Evolutionary conservation across 306 rosid genomes (phyloP).

Genomic region (Fragaria nilgerrensis): DNA sequence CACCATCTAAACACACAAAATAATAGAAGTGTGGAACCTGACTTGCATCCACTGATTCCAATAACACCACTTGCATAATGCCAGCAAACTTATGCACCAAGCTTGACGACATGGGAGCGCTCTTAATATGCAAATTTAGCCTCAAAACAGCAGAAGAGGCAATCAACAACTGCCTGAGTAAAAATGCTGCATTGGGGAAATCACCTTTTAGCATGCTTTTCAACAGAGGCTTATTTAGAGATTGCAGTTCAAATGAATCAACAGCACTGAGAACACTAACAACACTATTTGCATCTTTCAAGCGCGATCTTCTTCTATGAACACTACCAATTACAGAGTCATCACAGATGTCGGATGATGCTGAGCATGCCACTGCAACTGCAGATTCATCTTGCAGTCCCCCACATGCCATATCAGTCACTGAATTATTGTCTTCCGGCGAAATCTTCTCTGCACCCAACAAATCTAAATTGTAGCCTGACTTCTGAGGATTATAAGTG

Average conservation of each 20-base stretch:
- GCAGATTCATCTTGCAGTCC: conserved; percentile 24
- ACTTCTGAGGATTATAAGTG: conserved; percentile 31
- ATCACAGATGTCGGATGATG: conserved; percentile 34
- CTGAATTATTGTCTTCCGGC: conserved; percentile 15
- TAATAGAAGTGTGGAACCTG: conserved; percentile 58
- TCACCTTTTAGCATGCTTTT: conserved; percentile 63
- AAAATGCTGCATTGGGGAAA: conserved; percentile 53
- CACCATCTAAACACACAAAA: conserved; percentile 82
- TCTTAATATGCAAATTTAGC: conserved; percentile 51
- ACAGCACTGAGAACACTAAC: conserved; percentile 39
- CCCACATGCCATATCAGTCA: conserved; percentile 33
- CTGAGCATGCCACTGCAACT: conserved; percentile 31
- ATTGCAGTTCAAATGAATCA: conserved; percentile 45
- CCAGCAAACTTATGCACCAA: conserved; percentile 46
- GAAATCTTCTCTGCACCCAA: conserved; percentile 23
- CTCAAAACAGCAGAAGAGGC: conserved; percentile 65
- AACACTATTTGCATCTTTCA: conserved; percentile 36
- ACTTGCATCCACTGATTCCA: conserved; percentile 53
- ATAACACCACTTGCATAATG: conserved; percentile 57
- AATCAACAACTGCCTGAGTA: conserved; percentile 69
- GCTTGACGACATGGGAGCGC: conserved; percentile 41
- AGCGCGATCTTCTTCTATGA: conserved; percentile 27
- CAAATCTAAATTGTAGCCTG: conserved; percentile 12
- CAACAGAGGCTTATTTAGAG: conserved; percentile 53
- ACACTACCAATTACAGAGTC: conserved; percentile 25